Evolutionary conservation across 805 yeast genomes (phyloP).

Genomic region (Yueomyces sinensis): DNA sequence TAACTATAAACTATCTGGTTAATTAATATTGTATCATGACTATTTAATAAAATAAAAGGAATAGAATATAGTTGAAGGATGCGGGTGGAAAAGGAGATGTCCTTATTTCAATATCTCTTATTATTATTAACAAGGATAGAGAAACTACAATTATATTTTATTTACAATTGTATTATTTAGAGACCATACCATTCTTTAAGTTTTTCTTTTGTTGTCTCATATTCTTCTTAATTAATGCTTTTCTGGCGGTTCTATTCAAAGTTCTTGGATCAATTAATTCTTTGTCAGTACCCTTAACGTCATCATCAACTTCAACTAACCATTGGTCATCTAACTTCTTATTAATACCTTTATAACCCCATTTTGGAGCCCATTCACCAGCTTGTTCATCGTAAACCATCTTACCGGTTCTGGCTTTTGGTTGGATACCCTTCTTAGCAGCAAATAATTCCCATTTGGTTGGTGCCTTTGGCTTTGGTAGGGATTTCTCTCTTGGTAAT

Average conservation of each 20-base stretch:
- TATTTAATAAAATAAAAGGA: too few relatives aligned
- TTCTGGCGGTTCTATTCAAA: conserved; percentile 69
- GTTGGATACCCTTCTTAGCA: conserved; percentile 82
- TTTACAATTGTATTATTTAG: too few relatives aligned
- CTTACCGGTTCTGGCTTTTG: conserved; percentile 83
- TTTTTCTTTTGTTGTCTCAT: conserved; percentile 82
- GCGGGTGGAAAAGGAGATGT: too few relatives aligned
- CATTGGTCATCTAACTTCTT: conserved; percentile 81
- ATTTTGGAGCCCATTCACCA: conserved; percentile 94
- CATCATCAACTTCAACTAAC: conserved; percentile 88
- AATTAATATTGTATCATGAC: too few relatives aligned
- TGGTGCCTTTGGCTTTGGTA: conserved; percentile 84
- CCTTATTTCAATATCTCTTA: too few relatives aligned
- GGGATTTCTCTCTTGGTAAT: conserved; percentile 88
- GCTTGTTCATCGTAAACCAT: conserved; percentile 78
- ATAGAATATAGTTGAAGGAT: too few relatives aligned
- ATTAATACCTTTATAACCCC: conserved; percentile 96
- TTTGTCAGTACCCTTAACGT: conserved; percentile 40
- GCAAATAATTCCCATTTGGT: conserved; percentile 98
- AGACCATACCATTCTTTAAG: conserved; percentile 36
- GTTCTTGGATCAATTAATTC: conserved; percentile 83
- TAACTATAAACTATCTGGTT: too few relatives aligned
- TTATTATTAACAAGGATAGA: too few relatives aligned
- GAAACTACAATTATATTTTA: too few relatives aligned
- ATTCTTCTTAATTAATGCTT: conserved; percentile 50